A percentile compares a stretch with the other conserved stretches of the same genome.
phyloP scores from a whole-genome alignment of 2,329 filamentous ascomycete genomes.

The Pestalotiopsis sp. region DNA sequence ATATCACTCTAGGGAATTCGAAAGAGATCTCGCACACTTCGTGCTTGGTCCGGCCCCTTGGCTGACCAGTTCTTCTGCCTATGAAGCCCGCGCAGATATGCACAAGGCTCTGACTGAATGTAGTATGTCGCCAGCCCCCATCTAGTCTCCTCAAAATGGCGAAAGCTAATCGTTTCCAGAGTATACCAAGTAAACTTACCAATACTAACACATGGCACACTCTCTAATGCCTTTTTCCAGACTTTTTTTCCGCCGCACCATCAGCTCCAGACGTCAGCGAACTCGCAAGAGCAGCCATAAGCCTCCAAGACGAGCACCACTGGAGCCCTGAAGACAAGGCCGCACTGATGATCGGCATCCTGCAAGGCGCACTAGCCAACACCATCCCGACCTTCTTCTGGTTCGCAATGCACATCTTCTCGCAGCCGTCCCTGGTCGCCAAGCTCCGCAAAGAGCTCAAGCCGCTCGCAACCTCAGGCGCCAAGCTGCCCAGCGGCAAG shows the following conservation, averaged over 20 bases:
- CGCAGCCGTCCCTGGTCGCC: slow-evolving; percentile 23
- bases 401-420: slow-evolving; percentile 31
- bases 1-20: background rate
- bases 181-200: too few relatives aligned
- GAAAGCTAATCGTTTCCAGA: background rate
- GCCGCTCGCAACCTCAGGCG: slow-evolving; percentile 14
- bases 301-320: background rate
- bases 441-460: slow-evolving; percentile 31
- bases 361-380: slow-evolving; percentile 28
- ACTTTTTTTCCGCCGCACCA: background rate
- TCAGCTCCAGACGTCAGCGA: background rate
- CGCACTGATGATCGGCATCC: slow-evolving; percentile 3
- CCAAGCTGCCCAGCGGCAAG: slow-evolving; percentile 1
- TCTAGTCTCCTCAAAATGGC: background rate
- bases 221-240: background rate
- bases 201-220: background rate
- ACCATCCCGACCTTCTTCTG: slow-evolving; percentile 39
- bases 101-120: slow-evolving; percentile 7
- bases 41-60: background rate
- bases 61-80: background rate
- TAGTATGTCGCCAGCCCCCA: background rate
- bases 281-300: background rate
- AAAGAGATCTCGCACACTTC: background rate
- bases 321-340: background rate
- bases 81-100: background rate